Percentiles rank a stretch among this genome's conserved stretches.
These are phyloP conservation scores for Paraurostyla sp. DNA, from an alignment of 73 alveolate species.

Conservation along the genomic window DNA sequence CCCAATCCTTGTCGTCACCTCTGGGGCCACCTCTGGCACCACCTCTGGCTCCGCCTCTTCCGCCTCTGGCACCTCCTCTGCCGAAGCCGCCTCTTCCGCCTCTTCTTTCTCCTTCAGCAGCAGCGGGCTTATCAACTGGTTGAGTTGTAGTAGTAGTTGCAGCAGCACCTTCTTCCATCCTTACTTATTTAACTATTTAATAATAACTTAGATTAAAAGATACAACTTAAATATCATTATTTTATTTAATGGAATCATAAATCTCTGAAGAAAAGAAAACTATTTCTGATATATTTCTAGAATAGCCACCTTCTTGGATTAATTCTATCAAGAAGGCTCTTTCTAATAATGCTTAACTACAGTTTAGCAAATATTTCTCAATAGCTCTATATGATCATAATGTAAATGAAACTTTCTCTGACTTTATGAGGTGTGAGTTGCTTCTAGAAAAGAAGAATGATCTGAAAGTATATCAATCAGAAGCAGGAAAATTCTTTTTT, in stretches of 20 bases:
- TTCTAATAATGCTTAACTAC: not conserved
- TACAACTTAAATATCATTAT: not conserved
- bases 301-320: constrained; percentile 14
- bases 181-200: constrained; percentile 36
- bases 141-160: constrained; percentile 54
- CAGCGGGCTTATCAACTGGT: constrained; percentile 75
- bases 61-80: constrained; percentile 88
- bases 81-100: constrained; percentile 92
- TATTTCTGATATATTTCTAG: not conserved
- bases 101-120: constrained; percentile 84
- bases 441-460: not conserved
- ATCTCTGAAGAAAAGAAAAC: not conserved
- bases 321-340: constrained; percentile 18
- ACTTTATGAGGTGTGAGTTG: constrained; percentile 16
- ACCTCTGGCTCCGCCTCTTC: constrained; percentile 92
- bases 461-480: not conserved
- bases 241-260: constrained; percentile 16
- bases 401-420: not conserved
- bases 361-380: constrained; percentile 3
- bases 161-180: constrained; percentile 52
- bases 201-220: constrained; percentile 36
- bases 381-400: constrained; percentile 3
- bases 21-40: constrained; percentile 91
- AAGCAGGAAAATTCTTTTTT: not conserved
- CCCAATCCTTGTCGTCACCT: constrained; percentile 98